phyloP scores from a whole-genome alignment of 2,329 filamentous ascomycete genomes.

The Hypoxylon sp. region DNA sequence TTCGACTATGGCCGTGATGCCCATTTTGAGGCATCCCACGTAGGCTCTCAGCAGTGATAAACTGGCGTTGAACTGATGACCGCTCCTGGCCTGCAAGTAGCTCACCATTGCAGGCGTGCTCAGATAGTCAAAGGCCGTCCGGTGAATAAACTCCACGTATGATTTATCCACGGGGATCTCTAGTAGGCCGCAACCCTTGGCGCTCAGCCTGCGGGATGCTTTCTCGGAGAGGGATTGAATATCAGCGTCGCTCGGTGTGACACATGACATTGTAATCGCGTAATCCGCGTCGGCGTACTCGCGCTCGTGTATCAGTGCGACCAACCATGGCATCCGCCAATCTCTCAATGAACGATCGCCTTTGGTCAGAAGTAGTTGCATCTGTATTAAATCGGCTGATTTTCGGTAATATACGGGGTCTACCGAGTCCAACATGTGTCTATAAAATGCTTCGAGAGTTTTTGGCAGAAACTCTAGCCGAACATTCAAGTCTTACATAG shows the following conservation, averaged over 20 bases:
- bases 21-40: constrained; percentile 9
- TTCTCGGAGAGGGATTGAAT: not conserved
- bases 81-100: constrained; percentile 5
- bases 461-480: constrained; percentile 25
- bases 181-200: constrained; percentile 8
- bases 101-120: constrained; percentile 2
- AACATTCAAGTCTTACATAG: constrained; percentile 12
- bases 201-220: constrained; percentile 9
- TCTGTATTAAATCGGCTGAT: constrained; percentile 10
- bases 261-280: constrained; percentile 4
- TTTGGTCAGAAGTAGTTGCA: not conserved
- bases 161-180: not conserved
- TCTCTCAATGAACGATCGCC: not conserved
- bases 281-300: constrained; percentile 13
- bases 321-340: not conserved
- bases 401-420: constrained; percentile 21
- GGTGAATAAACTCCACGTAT: constrained; percentile 5
- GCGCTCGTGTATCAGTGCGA: constrained; percentile 5
- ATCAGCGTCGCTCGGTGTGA: not conserved
- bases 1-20: not conserved
- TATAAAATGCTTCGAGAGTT: constrained; percentile 34
- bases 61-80: not conserved
- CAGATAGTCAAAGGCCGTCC: constrained; percentile 12
- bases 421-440: constrained; percentile 30
- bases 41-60: constrained; percentile 3